Evolutionary conservation across 1,139 yeast species (phyloP).

Genomic region (Yamadazyma jaroonii): DNA sequence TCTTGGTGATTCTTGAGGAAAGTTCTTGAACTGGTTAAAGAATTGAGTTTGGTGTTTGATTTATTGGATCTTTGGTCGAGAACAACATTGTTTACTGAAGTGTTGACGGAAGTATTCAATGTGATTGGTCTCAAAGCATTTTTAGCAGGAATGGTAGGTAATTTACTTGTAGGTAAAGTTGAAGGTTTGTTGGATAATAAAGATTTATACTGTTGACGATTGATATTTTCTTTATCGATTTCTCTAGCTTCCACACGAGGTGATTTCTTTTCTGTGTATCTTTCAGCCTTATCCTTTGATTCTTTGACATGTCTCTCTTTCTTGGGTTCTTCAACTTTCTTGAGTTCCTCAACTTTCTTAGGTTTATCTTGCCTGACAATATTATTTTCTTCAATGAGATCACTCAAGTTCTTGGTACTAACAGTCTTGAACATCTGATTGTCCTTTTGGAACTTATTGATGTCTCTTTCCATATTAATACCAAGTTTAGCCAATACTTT

Average conservation of each 20-base stretch:
- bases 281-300: no score
- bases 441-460: conserved; percentile 17
- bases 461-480: conserved; percentile 24
- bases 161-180: conserved; percentile 4
- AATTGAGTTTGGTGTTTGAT: not conserved
- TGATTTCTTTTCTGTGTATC: not conserved
- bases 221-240: not conserved
- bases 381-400: conserved; percentile 18
- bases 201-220: conserved; percentile 4
- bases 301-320: not conserved
- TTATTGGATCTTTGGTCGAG: not conserved
- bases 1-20: not conserved
- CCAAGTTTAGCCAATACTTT: conserved; percentile 46
- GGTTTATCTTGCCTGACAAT: no score
- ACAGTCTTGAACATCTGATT: conserved; percentile 31
- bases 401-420: conserved; percentile 43
- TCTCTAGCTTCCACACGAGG: not conserved
- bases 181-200: not conserved
- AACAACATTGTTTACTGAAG: not conserved
- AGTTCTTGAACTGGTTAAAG: no score
- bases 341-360: not conserved
- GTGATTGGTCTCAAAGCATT: conserved; percentile 7
- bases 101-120: conserved; percentile 1
- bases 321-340: not conserved
- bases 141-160: conserved; percentile 6